Evolutionary conservation across 2,329 filamentous ascomycete species (phyloP).

Genomic region (Pseudogymnoascus sp.): DNA sequence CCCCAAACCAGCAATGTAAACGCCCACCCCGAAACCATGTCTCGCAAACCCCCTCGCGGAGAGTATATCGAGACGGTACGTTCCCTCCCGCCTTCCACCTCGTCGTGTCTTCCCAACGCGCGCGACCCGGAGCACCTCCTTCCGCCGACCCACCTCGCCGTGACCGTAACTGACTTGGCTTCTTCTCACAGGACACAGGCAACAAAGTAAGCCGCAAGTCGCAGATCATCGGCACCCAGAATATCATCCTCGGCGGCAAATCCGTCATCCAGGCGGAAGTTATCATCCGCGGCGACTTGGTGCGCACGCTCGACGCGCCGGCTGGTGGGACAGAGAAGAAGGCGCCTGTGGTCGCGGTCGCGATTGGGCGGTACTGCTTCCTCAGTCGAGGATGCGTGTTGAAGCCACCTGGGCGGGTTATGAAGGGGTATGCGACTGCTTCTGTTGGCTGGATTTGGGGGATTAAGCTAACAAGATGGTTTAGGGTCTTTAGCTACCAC

Average conservation of each 20-base stretch:
- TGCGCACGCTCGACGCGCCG: conserved; percentile 45
- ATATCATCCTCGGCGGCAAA: conserved; percentile 95
- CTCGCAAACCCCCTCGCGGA: conserved; percentile 70
- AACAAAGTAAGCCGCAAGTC: conserved; percentile 96
- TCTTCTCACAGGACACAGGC: conserved; percentile 68
- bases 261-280: conserved; percentile 94
- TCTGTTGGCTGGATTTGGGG: not conserved
- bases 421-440: conserved; percentile 54
- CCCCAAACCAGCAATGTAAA: not conserved
- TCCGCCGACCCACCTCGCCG: not conserved
- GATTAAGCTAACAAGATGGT: conserved; percentile 4
- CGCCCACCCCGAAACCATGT: conserved; percentile 46
- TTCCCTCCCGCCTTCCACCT: not conserved
- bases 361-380: conserved; percentile 87
- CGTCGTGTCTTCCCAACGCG: not conserved
- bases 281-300: conserved; percentile 86
- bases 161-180: conserved; percentile 13
- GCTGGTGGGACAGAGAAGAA: conserved; percentile 18
- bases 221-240: conserved; percentile 87
- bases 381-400: conserved; percentile 72
- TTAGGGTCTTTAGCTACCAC: conserved; percentile 65
- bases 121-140: conserved; percentile 2
- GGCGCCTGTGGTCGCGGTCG: conserved; percentile 53
- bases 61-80: conserved; percentile 95
- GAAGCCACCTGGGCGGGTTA: conserved; percentile 74